Evolutionary conservation across 108 stramenopile genomes (phyloP), one percentile per base, ranked within the genome.

Genomic region (Fistulifera pelliculosa): DNA sequence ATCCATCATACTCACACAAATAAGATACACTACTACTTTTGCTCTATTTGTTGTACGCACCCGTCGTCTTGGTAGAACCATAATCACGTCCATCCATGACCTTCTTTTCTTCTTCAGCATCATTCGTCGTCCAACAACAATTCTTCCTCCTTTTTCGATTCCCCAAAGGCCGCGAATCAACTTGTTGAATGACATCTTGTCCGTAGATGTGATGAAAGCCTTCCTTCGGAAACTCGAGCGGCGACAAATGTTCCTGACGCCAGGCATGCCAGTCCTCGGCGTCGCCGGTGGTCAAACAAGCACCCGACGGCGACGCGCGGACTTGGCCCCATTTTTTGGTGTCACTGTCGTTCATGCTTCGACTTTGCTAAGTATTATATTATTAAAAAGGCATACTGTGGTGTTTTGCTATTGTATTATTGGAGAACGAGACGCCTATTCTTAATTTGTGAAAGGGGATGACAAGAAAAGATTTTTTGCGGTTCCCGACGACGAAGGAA

Each of bases 141-240:
- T 66, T 44, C 52, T 2, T 2, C 1, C 15, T 19, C 40, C 31
- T 66, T 49, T 42, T 56, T 38, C 17, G 27, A 44, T 19, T 27
- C 47, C 60, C 60, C 41, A 68, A 35, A 38, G 54, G 51, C 8
- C 48, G 55, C 1, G 41, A 35, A 58, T 74, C 73, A 11, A 74
- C 52, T 48, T 59, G 49, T 41, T 75, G 60, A 48, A 87, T 82
- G 12, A 66, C 61, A 19, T 63, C 44, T 50, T 76, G 69, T 15
- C 89, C 89, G 47, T 80, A 71, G 18, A 85, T 55, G 54, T 87
- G 85, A 55, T 81, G 76, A 52, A 82, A 91, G 10, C 85, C 85
- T 47, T 84, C 76, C 17, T 54, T 45, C 15, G 89, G 79, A 47
- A 71, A 74, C 16, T 69, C 19, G 2, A 82, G 19, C 0, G 77